Base-by-base conservation (phyloP, 306 rosid genomes). In the Prunus mira region DNA sequence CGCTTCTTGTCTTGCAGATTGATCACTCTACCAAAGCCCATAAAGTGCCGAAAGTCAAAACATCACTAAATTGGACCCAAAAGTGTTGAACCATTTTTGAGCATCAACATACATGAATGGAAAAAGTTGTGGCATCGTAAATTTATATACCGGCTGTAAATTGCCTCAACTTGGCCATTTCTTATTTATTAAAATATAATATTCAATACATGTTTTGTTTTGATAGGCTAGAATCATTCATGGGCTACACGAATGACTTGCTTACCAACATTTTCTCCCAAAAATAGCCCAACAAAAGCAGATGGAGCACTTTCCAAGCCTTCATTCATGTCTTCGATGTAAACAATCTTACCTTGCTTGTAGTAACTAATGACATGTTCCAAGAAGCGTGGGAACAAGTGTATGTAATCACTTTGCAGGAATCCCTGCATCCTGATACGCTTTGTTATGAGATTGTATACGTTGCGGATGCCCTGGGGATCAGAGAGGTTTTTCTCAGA, bases 271-370 rank as follows among this genome's bases (percentile, higher is more conserved):
- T 87, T 87, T 68, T 80, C 71, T 4, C 91, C 89, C 2, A 80
- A 73, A 46, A 80, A 85, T 25, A 87, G 75, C 43, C 91, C 89
- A 25, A 77, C 73, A 15, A 87, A 79, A 25, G 91, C 85, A 45
- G 87, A 65, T 58, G 91, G 87, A 51, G 64, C 89, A 76, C 30
- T 87, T 41, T 85, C 91, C 80, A 87, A 32, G 34, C 91, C 91
- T 69, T 85, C 82, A 13, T 58, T 84, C 32, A 73, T 54, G 71
- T 86, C 89, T 76, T 86, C 87, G 58, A 86, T 70, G 79, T 86
- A 86, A n/a, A 85, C 82, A 65, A 87, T 76, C 82, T 83, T 81
- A 65, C 86, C 89, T 24, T 85, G 77, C 69, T 69, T 83, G 81
- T 85, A 80, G 45, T 65, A 70, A 22, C 66, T 69, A 17, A 67